Percentiles rank a stretch among this genome's conserved stretches.
Conservation (phyloP, 2,329 filamentous ascomycete species). For the Colletotrichum coccodes region DNA sequence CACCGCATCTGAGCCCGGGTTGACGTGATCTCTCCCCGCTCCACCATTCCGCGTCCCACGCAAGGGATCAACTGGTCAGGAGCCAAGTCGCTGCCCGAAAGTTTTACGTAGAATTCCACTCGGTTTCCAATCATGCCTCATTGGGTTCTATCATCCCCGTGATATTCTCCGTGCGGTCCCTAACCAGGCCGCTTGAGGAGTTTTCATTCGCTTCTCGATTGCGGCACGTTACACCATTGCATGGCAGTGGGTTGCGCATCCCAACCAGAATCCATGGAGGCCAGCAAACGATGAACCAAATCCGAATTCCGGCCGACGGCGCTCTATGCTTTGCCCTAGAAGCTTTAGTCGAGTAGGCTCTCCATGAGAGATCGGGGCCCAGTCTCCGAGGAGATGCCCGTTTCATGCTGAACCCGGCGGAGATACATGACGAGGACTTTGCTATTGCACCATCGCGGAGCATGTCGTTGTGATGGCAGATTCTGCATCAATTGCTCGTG, state of each 20-base stretch:
- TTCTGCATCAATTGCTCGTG: background rate
- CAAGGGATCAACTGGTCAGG: background rate
- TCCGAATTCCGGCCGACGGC: background rate
- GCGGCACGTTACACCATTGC: background rate
- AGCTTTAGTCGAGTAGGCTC: background rate
- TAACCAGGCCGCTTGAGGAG: background rate
- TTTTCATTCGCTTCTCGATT: background rate
- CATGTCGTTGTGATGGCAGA: constrained; percentile 6
- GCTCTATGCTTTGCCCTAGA: background rate
- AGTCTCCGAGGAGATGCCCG: constrained; percentile 6
- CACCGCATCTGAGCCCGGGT: constrained; percentile 7
- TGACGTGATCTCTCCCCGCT: constrained; percentile 16
- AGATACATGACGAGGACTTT: constrained; percentile 2
- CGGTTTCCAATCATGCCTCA: background rate
- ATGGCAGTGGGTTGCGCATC: background rate
- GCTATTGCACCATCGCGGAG: constrained; percentile 19
- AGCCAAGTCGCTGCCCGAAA: background rate
- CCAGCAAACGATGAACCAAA: background rate
- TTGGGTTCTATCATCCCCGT: background rate
- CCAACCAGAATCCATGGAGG: background rate
- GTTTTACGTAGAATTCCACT: background rate
- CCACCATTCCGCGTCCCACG: background rate
- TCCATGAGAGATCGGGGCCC: background rate
- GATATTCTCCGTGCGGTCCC: background rate
- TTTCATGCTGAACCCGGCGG: background rate